Evolutionary conservation across 1,284 basidiomycete species (phyloP), one percentile per base, ranked within the genome.

Genomic region (Ceratobasidium sp.): DNA sequence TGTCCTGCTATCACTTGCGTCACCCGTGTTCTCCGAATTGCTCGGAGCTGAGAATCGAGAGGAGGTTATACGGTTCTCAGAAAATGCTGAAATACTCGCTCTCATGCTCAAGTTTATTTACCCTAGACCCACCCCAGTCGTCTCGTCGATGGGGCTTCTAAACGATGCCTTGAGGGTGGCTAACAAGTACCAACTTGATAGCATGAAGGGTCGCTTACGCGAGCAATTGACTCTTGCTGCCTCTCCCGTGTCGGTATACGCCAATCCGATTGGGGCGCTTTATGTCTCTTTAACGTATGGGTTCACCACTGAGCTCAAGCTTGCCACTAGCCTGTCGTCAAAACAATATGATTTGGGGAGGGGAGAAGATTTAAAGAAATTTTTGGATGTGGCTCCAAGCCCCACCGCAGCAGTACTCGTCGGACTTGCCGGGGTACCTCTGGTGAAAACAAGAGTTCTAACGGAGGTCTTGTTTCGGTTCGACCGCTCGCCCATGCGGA

Each of bases 1-100:
- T 2, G 25, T 59, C 9, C 16, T 59, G 9, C 27, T 59, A 30
- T 59, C 57, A 5, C 14, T 59, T n/a, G 57, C 57, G 6, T 59
- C 57, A 2, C 57, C 57, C 16, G 39, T 16, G 16, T 41, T 41
- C 16, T 41, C 39, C 8, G 39, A 41, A 8, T 16, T 41, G 16
- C 39, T 41, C 16, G 8, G 8, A 8, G 8, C 39, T 41, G 39
- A 41, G 8, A 41, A 8, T 41, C 39, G 39, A 8, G 8, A 8
- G 8, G 39, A 41, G 16, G 39, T 41, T 41, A 41, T 41, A 8
- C 8, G 39, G 39, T 16, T 47, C 8, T 6, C 11, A 9, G 52
- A 54, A 54, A 54, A 25, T 2, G 52, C 52, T n/a, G 27, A 54
- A 11, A 23, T 30, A 14, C 2, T 54, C 2, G 52, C 52, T 33